Base-by-base conservation (phyloP, 1,284 basidiomycete genomes). In the Ceratobasidium theobromae region DNA sequence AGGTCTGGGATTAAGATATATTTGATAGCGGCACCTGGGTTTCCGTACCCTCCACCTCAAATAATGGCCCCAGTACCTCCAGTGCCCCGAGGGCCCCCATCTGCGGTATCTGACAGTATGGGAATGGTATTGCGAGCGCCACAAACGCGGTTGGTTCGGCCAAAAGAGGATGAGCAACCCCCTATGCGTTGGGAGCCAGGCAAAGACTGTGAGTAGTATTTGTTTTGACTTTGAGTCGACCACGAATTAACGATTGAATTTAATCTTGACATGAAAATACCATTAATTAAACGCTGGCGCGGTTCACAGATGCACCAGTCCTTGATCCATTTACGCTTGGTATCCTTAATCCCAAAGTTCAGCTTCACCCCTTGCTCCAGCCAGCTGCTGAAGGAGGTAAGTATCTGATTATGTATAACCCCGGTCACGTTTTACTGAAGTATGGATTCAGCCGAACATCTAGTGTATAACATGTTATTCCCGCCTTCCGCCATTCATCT, bases 391-490 rank as follows among this genome's bases (percentile, higher is more conserved):
- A 40, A 12, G 54, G 62, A 33, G 65, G 62, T 48, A 55, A 41
- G 45, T n/a, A 43, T 23, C 51, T 33, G n/a, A 14, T 52, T 43
- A 38, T 5, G 1, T 30, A 3, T 14, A 23, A 5, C 30, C 16
- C 16, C 35, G 18, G 25, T 38, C 3, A 14, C 2, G 6, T 32
- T 14, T 6, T 28, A 21, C 27, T 41, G 32, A 52, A 18, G 12
- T 3, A n/a, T 9, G 4, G 8, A 33, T 28, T 18, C 14, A 60
- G 48, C 32, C n/a, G 48, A 40, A 52, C 48, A 52, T 49, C 43
- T 70, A 4, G 66, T 69, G 18, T 70, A 67, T 32, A 66, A 70
- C 33, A 53, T 70, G 30, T 67, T 70, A 35, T 70, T 68, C 40
- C 67, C 67, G 2, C 69, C 69, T 25, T 67, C 66, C 43, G 66